phyloP scores from a whole-genome alignment of 805 yeast species.

The Geotrichum ghanense region DNA sequence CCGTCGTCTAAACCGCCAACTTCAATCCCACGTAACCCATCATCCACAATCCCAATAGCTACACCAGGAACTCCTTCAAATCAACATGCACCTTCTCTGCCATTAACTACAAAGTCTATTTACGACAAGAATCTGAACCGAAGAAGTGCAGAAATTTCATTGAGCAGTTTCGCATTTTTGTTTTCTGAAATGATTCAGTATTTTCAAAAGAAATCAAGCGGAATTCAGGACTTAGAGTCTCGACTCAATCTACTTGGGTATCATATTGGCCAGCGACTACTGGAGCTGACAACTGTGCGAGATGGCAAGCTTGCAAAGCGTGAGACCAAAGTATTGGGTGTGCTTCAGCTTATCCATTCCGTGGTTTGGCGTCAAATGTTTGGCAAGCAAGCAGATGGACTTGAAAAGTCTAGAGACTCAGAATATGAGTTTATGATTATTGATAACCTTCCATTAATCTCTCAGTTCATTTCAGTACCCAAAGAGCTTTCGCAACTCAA shows the following conservation, averaged over 20 bases:
- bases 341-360: conserved; percentile 60
- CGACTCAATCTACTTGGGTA: conserved; percentile 65
- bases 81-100: conserved; percentile 1
- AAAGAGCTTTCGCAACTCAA: conserved; percentile 66
- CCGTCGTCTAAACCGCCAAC: conserved; percentile 21
- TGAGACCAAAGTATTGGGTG: conserved; percentile 53
- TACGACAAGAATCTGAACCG: conserved; percentile 63
- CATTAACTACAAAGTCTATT: conserved; percentile 24
- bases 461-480: conserved; percentile 68
- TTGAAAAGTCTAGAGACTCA: conserved; percentile 59
- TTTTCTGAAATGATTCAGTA: conserved; percentile 62
- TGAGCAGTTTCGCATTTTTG: conserved; percentile 55
- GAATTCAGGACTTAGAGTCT: conserved; percentile 49
- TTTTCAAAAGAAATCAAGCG: conserved; percentile 39
- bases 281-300: conserved; percentile 59
- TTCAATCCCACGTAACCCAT: conserved; percentile 28
- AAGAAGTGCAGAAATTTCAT: conserved; percentile 52
- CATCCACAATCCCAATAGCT: conserved; percentile 19
- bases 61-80: conserved; percentile 12
- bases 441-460: conserved; percentile 60
- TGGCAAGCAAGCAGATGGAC: conserved; percentile 61
- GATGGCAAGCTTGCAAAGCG: conserved; percentile 59
- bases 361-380: conserved; percentile 64
- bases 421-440: conserved; percentile 69
- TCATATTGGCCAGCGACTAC: conserved; percentile 57